Base-by-base conservation (phyloP, 2,329 filamentous ascomycete genomes). In the Phyllosticta paracitricarpa region DNA sequence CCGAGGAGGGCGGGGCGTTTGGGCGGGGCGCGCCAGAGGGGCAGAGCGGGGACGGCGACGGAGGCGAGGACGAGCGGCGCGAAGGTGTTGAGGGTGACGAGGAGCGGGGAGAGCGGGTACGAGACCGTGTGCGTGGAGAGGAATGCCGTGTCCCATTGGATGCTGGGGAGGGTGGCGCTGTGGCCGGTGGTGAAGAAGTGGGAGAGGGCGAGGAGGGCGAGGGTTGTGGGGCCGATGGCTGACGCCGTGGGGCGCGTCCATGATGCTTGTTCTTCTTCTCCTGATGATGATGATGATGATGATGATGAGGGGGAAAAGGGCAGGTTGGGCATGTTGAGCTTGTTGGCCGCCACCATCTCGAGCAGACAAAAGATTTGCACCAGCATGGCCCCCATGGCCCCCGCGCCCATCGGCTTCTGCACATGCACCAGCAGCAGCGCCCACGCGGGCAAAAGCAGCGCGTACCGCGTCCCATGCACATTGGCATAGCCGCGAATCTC, bases 101-200 rank as follows among this genome's bases (percentile, higher is more conserved):
- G 79, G 2, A 97, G 71, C 0, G 92, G 92, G 0, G 86, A 89
- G 89, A 89, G 97, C 0, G 94, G 94, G 75, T 99, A 97, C 62
- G 84, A 84, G 65, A 99, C 84, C 5, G 84, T 84, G 62, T 87
- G 85, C 7, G 97, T 81, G 0, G 93, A 89, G 66, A 99, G 89
- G 76, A 99, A 99, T 2, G 91, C 93, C 22, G 85, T 84, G 76
- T 99, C 94, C 94, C 94, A 99, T 71, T 99, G 94, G 70, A 99
- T 93, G 66, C 86, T 89, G 66, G 87, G 83, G 25, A 96, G 82
- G 0, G 86, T 88, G 12, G 93, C 93, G 75, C 97, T 93, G 74
- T 99, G 94, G 64, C 94, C 94, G 0, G 94, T 99, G 72, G 96
- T 97, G 84, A 99, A 99, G 79, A 87, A 99, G 78, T 97, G 87